Evolutionary conservation across 345 rosid genomes (phyloP).

Genomic region (Acer negundo): DNA sequence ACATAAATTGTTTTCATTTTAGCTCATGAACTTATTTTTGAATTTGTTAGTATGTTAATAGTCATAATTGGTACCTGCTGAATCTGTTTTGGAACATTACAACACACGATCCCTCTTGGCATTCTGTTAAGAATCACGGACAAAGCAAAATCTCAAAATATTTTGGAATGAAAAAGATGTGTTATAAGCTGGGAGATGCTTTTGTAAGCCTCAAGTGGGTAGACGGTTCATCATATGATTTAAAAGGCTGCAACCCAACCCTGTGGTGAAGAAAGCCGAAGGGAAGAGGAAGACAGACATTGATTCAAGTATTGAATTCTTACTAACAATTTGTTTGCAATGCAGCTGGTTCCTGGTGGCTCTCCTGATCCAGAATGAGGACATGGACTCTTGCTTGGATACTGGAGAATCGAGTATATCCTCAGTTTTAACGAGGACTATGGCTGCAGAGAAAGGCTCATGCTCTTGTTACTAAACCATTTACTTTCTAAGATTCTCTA

Average conservation of each 20-base stretch:
- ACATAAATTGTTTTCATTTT: neutral
- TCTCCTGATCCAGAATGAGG: constrained; percentile 60
- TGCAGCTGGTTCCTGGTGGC: constrained; percentile 98
- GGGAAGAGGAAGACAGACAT: neutral
- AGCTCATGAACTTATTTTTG: neutral
- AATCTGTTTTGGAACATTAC: neutral
- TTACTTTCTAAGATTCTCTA: neutral
- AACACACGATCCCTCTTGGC: neutral
- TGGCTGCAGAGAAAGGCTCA: neutral
- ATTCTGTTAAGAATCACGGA: neutral
- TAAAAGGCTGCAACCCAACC: neutral
- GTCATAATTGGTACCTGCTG: neutral
- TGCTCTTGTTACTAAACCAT: neutral
- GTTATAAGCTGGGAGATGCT: no score
- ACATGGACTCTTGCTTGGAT: neutral
- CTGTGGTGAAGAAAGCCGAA: no score
- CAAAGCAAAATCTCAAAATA: no score
- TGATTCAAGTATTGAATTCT: neutral
- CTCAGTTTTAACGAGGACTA: constrained; percentile 10
- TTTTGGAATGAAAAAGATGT: neutral
- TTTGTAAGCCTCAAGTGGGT: neutral
- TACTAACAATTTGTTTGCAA: constrained; percentile 22
- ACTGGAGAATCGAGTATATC: neutral
- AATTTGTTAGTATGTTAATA: neutral
- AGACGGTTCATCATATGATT: neutral